A percentile compares a stretch with the other conserved stretches of the same genome.
phyloP scores from a whole-genome alignment of 2,329 filamentous ascomycete genomes.

The Polytolypa hystricis region DNA sequence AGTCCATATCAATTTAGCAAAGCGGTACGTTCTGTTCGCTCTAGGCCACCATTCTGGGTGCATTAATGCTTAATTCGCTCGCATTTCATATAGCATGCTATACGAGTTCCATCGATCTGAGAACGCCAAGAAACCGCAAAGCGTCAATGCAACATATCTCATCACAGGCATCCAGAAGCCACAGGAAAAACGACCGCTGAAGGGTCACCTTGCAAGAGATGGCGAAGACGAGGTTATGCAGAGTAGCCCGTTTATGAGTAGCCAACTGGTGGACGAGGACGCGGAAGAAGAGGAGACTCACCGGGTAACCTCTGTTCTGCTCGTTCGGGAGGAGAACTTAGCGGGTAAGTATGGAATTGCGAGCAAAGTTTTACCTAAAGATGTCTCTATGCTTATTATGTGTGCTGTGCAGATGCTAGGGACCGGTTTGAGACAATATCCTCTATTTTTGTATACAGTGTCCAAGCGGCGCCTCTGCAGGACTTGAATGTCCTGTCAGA shows the following conservation, averaged over 20 bases:
- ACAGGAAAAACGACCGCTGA: conserved; percentile 23
- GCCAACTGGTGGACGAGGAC: conserved; percentile 50
- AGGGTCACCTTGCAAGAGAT: conserved; percentile 36
- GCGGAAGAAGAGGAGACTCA: conserved; percentile 38
- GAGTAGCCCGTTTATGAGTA: conserved; percentile 56
- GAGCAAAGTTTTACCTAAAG: too few relatives aligned
- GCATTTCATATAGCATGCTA: conserved; percentile 53
- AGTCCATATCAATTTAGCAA: conserved; percentile 76
- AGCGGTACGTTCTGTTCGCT: conserved; percentile 67
- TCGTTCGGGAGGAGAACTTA: conserved; percentile 63
- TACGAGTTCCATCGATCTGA: conserved; percentile 74
- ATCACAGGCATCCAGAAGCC: conserved; percentile 57
- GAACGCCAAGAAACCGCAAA: conserved; percentile 60
- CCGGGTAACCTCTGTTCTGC: conserved; percentile 46
- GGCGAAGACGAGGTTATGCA: conserved; percentile 57
- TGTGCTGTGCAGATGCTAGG: conserved; percentile 45
- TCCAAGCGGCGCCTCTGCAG: conserved; percentile 59
- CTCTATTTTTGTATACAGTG: conserved; percentile 78
- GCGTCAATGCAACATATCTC: conserved; percentile 86
- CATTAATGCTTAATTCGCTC: conserved; percentile 13
- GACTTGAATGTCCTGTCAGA: conserved; percentile 64
- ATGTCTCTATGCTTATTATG: conserved; percentile 6
- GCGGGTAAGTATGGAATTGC: conserved; percentile 44
- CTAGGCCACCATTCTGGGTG: neutral
- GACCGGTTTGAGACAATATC: conserved; percentile 59